phyloP scores from a whole-genome alignment of 495 filamentous ascomycete genomes.

The Xylaria grammica region DNA sequence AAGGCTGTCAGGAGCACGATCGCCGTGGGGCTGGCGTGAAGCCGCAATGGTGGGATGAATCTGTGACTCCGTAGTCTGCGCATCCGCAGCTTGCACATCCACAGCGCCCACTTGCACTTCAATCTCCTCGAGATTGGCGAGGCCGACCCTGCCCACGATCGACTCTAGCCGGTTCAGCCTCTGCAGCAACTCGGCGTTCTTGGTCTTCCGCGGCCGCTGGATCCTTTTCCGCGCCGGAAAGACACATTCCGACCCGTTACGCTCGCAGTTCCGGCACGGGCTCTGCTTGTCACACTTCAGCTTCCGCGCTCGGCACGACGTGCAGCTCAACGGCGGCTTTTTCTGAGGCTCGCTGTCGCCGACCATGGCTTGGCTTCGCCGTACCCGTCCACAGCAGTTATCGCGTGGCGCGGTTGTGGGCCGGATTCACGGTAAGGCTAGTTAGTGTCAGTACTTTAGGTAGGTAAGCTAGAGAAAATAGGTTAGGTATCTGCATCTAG shows the following conservation, averaged over 20 bases:
- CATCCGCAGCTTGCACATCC: conserved; percentile 19
- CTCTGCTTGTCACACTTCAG: conserved; percentile 69
- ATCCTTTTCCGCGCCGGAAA: conserved; percentile 67
- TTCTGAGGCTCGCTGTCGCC: conserved; percentile 1
- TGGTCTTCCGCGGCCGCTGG: conserved; percentile 40
- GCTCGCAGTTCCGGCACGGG: conserved; percentile 76
- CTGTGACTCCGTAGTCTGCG: conserved; percentile 44
- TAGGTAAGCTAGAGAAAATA: too few relatives aligned
- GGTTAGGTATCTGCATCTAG: too few relatives aligned
- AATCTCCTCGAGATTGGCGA: conserved; percentile 21
- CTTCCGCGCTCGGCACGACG: conserved; percentile 76
- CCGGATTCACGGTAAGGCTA: conserved; percentile 1
- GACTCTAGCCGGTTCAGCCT: conserved; percentile 72
- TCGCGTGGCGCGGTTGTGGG: neutral
- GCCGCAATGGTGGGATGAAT: conserved; percentile 41
- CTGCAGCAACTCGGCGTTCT: conserved; percentile 65
- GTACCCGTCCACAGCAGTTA: neutral
- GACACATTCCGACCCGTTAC: conserved; percentile 70
- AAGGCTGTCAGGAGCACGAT: conserved; percentile 44
- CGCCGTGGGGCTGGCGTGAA: conserved; percentile 44
- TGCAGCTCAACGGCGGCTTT: conserved; percentile 55
- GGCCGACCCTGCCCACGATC: conserved; percentile 63
- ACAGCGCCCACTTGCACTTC: conserved; percentile 16
- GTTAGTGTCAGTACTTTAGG: too few relatives aligned
- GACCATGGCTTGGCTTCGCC: conserved; percentile 40